Conservation (phyloP, 768 basidiomycete genomes). For the Termitomyces sp. region DNA sequence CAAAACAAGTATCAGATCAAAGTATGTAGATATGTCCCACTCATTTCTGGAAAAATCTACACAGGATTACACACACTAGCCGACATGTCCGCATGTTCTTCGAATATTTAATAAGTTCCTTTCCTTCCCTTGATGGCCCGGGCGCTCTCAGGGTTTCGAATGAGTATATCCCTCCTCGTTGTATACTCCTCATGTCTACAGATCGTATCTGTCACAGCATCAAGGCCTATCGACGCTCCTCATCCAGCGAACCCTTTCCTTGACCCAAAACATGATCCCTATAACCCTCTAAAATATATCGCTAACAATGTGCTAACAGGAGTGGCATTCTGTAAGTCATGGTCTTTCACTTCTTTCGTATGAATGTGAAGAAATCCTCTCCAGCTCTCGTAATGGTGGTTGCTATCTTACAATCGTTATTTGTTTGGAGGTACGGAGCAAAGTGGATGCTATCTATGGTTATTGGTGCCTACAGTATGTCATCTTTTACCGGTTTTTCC, state of each 20-base stretch:
- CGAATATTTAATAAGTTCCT: too few relatives aligned
- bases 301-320: slow-evolving; percentile 45
- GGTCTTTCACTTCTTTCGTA: background rate
- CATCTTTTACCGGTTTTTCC: background rate
- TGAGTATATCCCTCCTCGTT: background rate
- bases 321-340: slow-evolving; percentile 40
- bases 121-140: background rate
- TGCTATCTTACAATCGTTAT: slow-evolving; percentile 38
- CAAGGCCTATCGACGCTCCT: slow-evolving; percentile 16
- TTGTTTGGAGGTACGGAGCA: slow-evolving; percentile 38
- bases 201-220: slow-evolving; percentile 10
- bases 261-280: slow-evolving; percentile 46
- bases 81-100: background rate
- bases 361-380: background rate
- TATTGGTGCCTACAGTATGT: slow-evolving; percentile 54
- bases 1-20: too few relatives aligned
- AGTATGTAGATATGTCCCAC: too few relatives aligned
- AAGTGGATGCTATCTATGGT: slow-evolving; percentile 59
- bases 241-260: slow-evolving; percentile 34
- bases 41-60: too few relatives aligned
- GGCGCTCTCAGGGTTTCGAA: background rate
- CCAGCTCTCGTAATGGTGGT: slow-evolving; percentile 32
- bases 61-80: background rate
- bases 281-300: slow-evolving; percentile 53
- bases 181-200: background rate